Evolutionary conservation across 306 rosid genomes (phyloP), one percentile per base, ranked within the genome.

Genomic region (Betula pendula): DNA sequence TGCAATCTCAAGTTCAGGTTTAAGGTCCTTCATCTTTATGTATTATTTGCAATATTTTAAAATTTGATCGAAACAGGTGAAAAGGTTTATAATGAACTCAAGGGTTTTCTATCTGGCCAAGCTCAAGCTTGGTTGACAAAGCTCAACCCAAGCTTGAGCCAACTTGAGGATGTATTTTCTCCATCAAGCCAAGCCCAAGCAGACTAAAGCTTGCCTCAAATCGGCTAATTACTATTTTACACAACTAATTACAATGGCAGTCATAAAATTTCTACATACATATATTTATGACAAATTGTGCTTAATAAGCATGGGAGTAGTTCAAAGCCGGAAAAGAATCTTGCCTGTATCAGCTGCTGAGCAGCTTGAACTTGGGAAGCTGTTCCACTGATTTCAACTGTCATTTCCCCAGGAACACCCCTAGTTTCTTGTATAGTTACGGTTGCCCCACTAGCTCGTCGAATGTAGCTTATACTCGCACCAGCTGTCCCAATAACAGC

Each of bases 321-420:
- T 4, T 56, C 33, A 56, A 56, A 56, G 31, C 63, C 16, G 44
- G 43, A 19, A 19, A 65, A 27, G 48, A 38, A 38, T 19, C 82
- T 84, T 86, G 83, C 99, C 92, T 96, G 99, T 82, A 93, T 87
- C 84, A 96, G 90, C 79, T 96, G 99, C 85, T 93, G 97, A 48
- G 99, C 99, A 12, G 98, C 88, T 80, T 91, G 99, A 73, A 91
- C 97, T 81, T 93, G 96, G 73, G 98, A 85, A 82, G 98, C 96
- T 77, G 93, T 85, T 75, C 99, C 98, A 81, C 97, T 93, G 58
- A 96, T 88, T 81, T 96, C 99, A 81, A 93, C 99, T 12, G 99
- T 96, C 99, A 96, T 96, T 85, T 96, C 98, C 72, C 96, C 95
- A 43, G 98, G 99, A 81, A 91, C 97, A 77, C 98, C 99, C 85